Conservation (phyloP, 805 yeast species). For the Groenewaldozyma tartarivorans region DNA sequence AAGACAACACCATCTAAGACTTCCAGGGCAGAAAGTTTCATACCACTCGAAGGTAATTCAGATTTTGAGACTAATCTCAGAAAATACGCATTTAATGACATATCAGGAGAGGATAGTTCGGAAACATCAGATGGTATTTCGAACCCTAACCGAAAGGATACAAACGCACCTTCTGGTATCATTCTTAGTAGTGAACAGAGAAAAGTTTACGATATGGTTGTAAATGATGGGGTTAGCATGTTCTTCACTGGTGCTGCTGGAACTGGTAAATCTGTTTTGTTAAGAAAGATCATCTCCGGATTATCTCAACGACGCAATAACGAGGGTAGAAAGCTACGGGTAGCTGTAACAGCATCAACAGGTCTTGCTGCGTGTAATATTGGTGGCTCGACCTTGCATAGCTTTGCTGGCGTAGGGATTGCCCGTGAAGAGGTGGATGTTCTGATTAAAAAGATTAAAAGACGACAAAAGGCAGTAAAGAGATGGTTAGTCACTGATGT, state of each 20-base stretch:
- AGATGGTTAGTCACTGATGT: conserved; percentile 66
- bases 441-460: conserved; percentile 40
- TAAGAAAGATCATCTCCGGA: conserved; percentile 54
- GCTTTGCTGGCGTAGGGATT: conserved; percentile 78
- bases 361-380: conserved; percentile 93
- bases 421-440: conserved; percentile 45
- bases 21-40: too few relatives aligned
- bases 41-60: too few relatives aligned
- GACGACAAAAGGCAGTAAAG: conserved; percentile 27
- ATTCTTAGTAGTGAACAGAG: conserved; percentile 40
- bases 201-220: conserved; percentile 52
- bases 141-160: too few relatives aligned
- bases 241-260: conserved; percentile 98
- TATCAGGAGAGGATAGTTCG: too few relatives aligned
- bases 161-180: conserved; percentile 9
- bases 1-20: too few relatives aligned
- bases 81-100: too few relatives aligned
- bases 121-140: too few relatives aligned
- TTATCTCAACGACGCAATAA: conserved; percentile 31
- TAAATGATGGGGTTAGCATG: conserved; percentile 48
- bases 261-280: conserved; percentile 90
- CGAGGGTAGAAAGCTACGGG: conserved; percentile 34
- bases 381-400: conserved; percentile 82
- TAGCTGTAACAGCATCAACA: conserved; percentile 91
- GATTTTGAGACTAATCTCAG: too few relatives aligned